Evolutionary conservation across 257 asterid genomes (phyloP), one percentile per base, ranked within the genome.

Genomic region (Solanum neorickii): DNA sequence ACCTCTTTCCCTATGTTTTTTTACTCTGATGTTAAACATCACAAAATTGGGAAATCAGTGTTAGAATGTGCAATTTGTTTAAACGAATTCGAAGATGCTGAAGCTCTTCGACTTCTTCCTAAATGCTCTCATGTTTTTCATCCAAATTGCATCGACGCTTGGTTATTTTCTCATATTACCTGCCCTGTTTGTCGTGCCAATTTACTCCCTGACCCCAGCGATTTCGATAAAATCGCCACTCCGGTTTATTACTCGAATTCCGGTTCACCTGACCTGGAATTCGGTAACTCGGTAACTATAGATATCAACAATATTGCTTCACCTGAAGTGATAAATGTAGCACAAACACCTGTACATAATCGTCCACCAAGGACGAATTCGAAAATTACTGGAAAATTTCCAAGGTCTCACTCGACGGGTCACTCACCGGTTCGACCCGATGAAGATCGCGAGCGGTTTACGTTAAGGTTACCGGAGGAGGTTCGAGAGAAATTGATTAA

Each of bases 161-260:
- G 95, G 95, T 93, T 93, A 3, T 87, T 84, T 65, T 88, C 91
- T 44, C 93, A 91, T 66, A 84, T 92, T 18, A 93, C 94, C 5
- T 93, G 95, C 74, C 95, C 95, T 7, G 94, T 93, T 76, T 93
- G 94, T 56, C 92, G 95, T n/a, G 93, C 95, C 1, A 73, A 86
- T 76, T 90, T 92, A 82, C 87, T 76, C 41, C 93, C 87, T 0
- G 20, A 18, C 9, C 78, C 89, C 12, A 73, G 39, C 5, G 91
- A 89, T 62, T 33, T 27, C 0, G 33, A 39, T 5, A 52, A 65
- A 66, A n/a, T n/a, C 3, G 65, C 84, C 21, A 6, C 47, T 0
- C 46, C 44, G 27, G 84, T 78, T 35, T 72, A n/a, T n/a, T 72
- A 83, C 35, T 41, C 86, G 47, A n/a, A 29, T 9, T 46, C 25